These are phyloP conservation scores for Aspergillus sp. DNA, from an alignment of 2,329 filamentous ascomycete genomes.

Conservation along the genomic window DNA sequence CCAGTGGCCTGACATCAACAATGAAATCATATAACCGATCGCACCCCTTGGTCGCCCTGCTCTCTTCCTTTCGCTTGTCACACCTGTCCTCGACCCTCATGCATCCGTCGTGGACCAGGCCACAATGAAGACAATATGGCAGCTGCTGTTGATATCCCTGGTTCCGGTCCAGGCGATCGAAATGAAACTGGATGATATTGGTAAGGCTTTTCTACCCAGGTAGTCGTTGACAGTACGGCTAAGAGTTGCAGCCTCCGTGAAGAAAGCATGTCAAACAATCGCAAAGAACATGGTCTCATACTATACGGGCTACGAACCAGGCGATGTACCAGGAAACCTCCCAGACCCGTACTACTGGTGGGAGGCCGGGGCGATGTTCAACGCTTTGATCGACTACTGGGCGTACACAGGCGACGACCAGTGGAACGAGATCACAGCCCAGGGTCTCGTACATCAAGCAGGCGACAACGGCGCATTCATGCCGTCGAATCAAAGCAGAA, in stretches of 20 bases:
- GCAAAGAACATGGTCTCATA: constrained; percentile 52
- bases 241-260: constrained; percentile 44
- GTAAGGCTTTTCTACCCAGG: not conserved
- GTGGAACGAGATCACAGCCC: constrained; percentile 38
- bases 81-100: not conserved
- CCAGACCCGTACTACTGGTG: constrained; percentile 50
- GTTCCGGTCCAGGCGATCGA: constrained; percentile 17
- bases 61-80: not conserved
- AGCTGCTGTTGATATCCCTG: constrained; percentile 10
- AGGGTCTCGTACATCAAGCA: constrained; percentile 40
- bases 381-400: constrained; percentile 44
- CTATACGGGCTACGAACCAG: constrained; percentile 50
- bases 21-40: not conserved
- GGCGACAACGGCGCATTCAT: constrained; percentile 41
- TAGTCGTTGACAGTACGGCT: not conserved
- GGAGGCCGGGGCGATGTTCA: constrained; percentile 47
- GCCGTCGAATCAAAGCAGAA: constrained; percentile 42
- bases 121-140: constrained; percentile 20
- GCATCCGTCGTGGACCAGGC: not conserved
- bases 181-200: constrained; percentile 14
- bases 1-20: not conserved
- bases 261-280: constrained; percentile 44
- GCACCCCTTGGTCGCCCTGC: not conserved
- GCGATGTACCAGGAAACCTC: constrained; percentile 52
- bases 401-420: constrained; percentile 42